phyloP scores from a whole-genome alignment of 2,329 filamentous ascomycete genomes.

The Bertia moriformis region DNA sequence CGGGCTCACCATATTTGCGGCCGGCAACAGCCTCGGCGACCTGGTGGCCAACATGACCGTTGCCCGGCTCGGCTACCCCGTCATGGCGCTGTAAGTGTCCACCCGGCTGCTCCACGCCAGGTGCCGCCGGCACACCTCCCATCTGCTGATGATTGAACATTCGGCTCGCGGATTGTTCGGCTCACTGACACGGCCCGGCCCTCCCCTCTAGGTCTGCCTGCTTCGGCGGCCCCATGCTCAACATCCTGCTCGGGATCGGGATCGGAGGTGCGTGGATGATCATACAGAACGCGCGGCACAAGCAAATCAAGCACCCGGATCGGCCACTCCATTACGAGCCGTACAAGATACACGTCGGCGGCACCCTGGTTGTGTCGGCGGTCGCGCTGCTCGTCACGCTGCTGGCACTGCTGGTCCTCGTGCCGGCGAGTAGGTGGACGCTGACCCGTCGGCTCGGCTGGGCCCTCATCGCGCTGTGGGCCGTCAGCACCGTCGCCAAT shows the following conservation, averaged over 20 bases:
- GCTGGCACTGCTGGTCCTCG: conserved; percentile 61
- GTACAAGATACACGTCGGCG: conserved; percentile 72
- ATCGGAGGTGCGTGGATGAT: conserved; percentile 81
- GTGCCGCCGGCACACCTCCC: background rate
- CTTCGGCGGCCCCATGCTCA: conserved; percentile 96
- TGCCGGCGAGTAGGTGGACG: conserved; percentile 75
- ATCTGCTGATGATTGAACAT: background rate
- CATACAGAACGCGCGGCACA: conserved; percentile 50
- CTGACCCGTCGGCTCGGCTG: conserved; percentile 72
- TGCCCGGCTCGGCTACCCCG: conserved; percentile 79
- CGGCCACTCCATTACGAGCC: conserved; percentile 53
- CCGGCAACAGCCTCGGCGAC: conserved; percentile 88
- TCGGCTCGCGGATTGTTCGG: conserved; percentile 8
- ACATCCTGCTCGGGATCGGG: conserved; percentile 90
- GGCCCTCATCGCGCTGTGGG: conserved; percentile 69
- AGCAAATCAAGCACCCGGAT: conserved; percentile 53
- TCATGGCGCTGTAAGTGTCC: conserved; percentile 65
- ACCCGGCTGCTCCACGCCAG: too few species aligned
- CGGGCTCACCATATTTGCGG: conserved; percentile 87
- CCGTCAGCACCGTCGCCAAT: conserved; percentile 65
- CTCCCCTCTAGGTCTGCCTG: conserved; percentile 53
- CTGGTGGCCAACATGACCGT: conserved; percentile 94
- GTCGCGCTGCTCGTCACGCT: conserved; percentile 73
- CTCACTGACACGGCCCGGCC: conserved; percentile 9
- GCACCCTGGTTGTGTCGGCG: conserved; percentile 71